Percentiles rank a stretch among this genome's conserved stretches.
Conservation (phyloP, 129 eudicot genomes). For the Escallonia rubra region DNA sequence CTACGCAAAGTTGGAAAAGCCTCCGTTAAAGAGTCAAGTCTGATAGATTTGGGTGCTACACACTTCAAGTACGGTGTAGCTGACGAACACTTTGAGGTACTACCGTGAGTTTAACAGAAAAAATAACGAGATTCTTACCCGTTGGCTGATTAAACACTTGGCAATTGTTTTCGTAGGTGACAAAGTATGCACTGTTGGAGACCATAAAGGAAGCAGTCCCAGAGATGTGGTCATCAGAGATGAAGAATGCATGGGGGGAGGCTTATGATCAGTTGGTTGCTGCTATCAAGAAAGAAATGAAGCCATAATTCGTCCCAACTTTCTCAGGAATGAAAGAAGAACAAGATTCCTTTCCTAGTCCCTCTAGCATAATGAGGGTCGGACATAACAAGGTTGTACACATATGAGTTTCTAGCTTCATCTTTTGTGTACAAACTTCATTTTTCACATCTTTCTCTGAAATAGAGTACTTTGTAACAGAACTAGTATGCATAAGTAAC, state of each 20-base stretch:
- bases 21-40: slow-evolving; percentile 43
- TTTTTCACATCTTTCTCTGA: too few relatives aligned
- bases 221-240: slow-evolving; percentile 62
- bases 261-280: slow-evolving; percentile 57
- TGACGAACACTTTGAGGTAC: slow-evolving; percentile 73
- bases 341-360: too few relatives aligned
- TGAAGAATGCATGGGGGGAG: slow-evolving; percentile 59
- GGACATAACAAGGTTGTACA: too few relatives aligned
- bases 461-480: too few relatives aligned
- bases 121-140: too few relatives aligned
- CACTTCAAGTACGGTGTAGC: slow-evolving; percentile 63
- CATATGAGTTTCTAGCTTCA: too few relatives aligned
- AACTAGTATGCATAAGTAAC: too few relatives aligned
- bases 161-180: slow-evolving; percentile 21
- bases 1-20: slow-evolving; percentile 55
- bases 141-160: not conserved
- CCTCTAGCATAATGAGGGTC: too few relatives aligned
- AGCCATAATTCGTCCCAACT: too few relatives aligned
- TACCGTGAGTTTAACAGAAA: too few relatives aligned
- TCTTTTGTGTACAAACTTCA: too few relatives aligned
- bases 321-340: too few relatives aligned
- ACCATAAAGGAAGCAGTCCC: slow-evolving; percentile 62
- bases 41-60: slow-evolving; percentile 40
- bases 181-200: slow-evolving; percentile 55
- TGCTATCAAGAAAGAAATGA: slow-evolving; percentile 34